Conservation (phyloP, 306 rosid genomes). For the Vigna reflexopilosa region DNA sequence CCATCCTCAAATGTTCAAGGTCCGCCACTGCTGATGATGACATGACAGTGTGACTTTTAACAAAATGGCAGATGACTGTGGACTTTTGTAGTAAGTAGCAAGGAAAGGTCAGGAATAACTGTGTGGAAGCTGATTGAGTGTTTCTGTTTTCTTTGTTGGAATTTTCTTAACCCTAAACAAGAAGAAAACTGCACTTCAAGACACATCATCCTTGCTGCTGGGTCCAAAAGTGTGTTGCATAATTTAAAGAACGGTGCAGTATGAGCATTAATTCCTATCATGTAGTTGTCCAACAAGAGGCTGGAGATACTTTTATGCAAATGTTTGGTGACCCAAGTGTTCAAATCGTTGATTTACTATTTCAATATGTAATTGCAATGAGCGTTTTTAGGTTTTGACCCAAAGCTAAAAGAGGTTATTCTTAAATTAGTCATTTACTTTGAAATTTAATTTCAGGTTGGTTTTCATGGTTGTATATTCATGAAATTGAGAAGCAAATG, state of each 20-base stretch:
- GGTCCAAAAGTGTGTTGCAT: conserved; percentile 19
- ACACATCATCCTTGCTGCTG: conserved; percentile 2
- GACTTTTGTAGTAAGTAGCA: neutral
- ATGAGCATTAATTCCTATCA: neutral
- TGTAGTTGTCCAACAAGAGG: neutral
- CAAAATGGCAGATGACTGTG: neutral
- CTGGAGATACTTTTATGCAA: conserved; percentile 12
- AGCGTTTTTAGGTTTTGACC: conserved; percentile 10
- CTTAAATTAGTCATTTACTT: conserved; percentile 21
- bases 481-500: conserved; percentile 74
- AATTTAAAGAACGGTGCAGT: conserved; percentile 3
- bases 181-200: neutral
- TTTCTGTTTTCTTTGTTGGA: conserved; percentile 23
- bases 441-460: conserved; percentile 71
- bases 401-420: neutral
- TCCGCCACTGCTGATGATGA: neutral
- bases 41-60: neutral
- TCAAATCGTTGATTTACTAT: conserved; percentile 22
- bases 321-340: conserved; percentile 16
- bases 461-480: conserved; percentile 82
- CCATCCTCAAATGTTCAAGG: too few relatives aligned
- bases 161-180: neutral
- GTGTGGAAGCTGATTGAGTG: neutral
- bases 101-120: neutral
- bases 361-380: neutral